Evolutionary conservation across 257 asterid species (phyloP), one percentile per base, ranked within the genome.

Genomic region (Nicotiana benthamiana): DNA sequence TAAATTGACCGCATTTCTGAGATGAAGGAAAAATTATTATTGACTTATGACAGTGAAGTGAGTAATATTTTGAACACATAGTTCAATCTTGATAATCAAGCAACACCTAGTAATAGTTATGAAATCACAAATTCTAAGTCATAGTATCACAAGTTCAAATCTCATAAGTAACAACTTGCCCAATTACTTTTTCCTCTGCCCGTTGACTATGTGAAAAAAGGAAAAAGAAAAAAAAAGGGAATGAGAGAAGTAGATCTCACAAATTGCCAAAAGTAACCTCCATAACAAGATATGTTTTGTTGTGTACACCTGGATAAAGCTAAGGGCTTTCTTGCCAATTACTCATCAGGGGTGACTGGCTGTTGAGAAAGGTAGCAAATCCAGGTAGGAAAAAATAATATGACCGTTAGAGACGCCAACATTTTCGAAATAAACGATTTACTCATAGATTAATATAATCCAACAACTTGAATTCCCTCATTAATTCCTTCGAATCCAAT

Each of bases 331-430:
- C 0, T 3, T 46, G 78, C 1, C 61, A 72, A 13, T 46, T 24
- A 46, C 40, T 46, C 59, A 64, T 62, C 48, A 77, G 75, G 12
- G 80, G 74, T 65, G 18, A 85, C 79, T 70, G 51, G 72, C 6
- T 62, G 56, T 46, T 80, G 80, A 68, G 81, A 67, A 59, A 75
- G 24, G 68, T 7, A 72, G 18, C 8, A 34, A 52, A 83, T 79
- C n/a, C 63, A 46, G 61, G 0, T 74, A 83, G 78, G 82, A 51
- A 20, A 17, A 46, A 17, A 34, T 68, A 86, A 87, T 89, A 80
- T 89, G 91, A 91, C 95, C 95, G 95, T 91, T 89, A 65, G 80
- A 56, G 53, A 57, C 76, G 56, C 67, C 7, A 43, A 28, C 64
- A 65, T 40, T 72, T 57, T 59, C 63, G 72, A 70, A 68, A 36